Percentiles rank a stretch among this genome's conserved stretches.
phyloP scores from a whole-genome alignment of 2,329 filamentous ascomycete genomes.

The Ophiosphaerella narmari region DNA sequence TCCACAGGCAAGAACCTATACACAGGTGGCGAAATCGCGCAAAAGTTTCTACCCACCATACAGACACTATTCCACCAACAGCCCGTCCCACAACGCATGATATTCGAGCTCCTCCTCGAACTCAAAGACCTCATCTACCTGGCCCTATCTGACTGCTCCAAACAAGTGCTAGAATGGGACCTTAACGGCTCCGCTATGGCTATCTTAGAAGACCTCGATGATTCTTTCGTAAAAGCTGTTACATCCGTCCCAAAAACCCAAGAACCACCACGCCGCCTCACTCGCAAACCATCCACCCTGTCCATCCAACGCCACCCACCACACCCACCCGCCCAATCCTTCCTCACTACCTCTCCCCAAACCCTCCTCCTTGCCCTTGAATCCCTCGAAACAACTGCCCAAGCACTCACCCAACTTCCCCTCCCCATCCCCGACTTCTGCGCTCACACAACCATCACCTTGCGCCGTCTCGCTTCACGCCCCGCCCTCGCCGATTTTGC shows the following conservation, averaged over 20 bases:
- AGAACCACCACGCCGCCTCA: constrained; percentile 16
- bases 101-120: constrained; percentile 42
- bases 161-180: constrained; percentile 38
- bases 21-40: constrained; percentile 39
- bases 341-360: constrained; percentile 21
- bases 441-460: constrained; percentile 37
- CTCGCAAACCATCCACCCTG: constrained; percentile 25
- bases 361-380: constrained; percentile 39
- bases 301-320: constrained; percentile 6
- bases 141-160: constrained; percentile 31
- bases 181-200: constrained; percentile 24
- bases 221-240: constrained; percentile 27
- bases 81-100: constrained; percentile 40
- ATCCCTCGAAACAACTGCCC: constrained; percentile 40
- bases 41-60: constrained; percentile 38
- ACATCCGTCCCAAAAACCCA: constrained; percentile 15
- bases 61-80: constrained; percentile 37
- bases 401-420: constrained; percentile 30
- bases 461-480: constrained; percentile 34
- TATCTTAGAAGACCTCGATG: constrained; percentile 39
- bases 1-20: constrained; percentile 39
- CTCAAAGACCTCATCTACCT: constrained; percentile 38
- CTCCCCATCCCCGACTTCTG: constrained; percentile 34
- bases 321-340: constrained; percentile 15
- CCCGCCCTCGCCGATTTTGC: constrained; percentile 28